Evolutionary conservation across 2,329 filamentous ascomycete genomes (phyloP), one percentile per base, ranked within the genome.

Genomic region (Aspergillus calidoustus): DNA sequence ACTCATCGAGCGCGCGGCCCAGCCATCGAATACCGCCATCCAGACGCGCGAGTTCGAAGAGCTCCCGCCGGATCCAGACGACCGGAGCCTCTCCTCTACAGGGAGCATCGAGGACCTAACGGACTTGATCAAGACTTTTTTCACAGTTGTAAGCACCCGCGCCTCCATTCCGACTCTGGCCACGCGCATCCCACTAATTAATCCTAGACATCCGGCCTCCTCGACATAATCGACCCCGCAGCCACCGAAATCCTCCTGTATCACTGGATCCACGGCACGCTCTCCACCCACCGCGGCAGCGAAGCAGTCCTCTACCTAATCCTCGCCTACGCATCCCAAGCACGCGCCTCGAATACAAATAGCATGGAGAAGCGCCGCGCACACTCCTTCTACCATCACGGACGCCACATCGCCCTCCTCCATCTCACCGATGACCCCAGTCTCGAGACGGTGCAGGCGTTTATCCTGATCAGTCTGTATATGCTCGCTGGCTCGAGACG

Each of bases 381-480:
- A 22, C 55, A 57, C 19, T 43, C 55, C 9, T 57, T 57, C 30
- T 57, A 57, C 30, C 55, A 57, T 4, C 55, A 57, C 17, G 55
- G 55, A 0, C 55, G 55, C 17, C 55, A 31, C n/a, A 43, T 38
- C 28, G 55, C 55, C 2, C 22, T 57, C 17, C 47, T 57, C n/a
- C 25, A 57, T 17, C 55, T 57, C 4, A 57, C 55, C 19, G 48
- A 57, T 19, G 23, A 57, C 17, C 55, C 55, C 3, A 57, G 46
- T 47, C 13, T 30, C 4, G 55, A 57, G 44, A 57, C 55, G 3
- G 48, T 57, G 1, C 55, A 57, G 38, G 55, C 55, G 8, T 57
- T 57, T 25, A 25, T 49, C 22, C 30, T 57, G 8, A 57, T 57
- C 3, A 41, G 55, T 17, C 46, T 57, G 4, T 57, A 57, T n/a